Evolutionary conservation across 2,329 filamentous ascomycete species (phyloP).

Genomic region (Trematosphaeria pertusa): DNA sequence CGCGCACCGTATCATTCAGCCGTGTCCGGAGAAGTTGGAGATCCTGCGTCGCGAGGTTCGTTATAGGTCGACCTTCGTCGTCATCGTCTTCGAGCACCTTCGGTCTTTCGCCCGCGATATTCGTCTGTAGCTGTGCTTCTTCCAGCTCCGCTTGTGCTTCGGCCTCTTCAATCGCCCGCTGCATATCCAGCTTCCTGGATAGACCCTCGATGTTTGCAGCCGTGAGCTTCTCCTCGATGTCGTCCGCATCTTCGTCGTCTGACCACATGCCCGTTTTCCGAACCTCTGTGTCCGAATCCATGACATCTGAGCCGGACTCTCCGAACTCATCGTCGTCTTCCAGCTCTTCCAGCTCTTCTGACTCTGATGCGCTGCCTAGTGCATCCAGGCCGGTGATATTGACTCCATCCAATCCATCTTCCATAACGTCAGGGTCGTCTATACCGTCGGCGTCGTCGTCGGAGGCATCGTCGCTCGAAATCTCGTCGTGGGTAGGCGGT

Average conservation of each 20-base stretch:
- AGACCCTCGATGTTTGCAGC: constrained; percentile 96
- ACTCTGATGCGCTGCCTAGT: constrained; percentile 47
- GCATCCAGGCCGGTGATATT: constrained; percentile 48
- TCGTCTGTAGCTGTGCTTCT: constrained; percentile 87
- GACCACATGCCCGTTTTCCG: constrained; percentile 78
- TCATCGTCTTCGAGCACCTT: constrained; percentile 68
- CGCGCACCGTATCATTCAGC: constrained; percentile 91
- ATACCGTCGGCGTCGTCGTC: constrained; percentile 37
- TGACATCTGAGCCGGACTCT: constrained; percentile 50
- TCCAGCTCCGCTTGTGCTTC: constrained; percentile 86
- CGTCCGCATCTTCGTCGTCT: constrained; percentile 94
- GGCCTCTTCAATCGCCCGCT: constrained; percentile 78
- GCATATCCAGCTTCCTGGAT: constrained; percentile 80
- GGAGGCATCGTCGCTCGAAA: constrained; percentile 24
- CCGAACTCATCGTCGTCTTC: constrained; percentile 48
- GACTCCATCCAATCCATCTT: constrained; percentile 45
- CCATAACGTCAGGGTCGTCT: constrained; percentile 48
- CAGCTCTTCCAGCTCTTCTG: constrained; percentile 45
- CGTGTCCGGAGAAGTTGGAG: constrained; percentile 85
- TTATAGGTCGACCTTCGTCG: constrained; percentile 64
- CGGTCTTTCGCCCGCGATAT: constrained; percentile 80
- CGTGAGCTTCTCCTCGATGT: constrained; percentile 86
- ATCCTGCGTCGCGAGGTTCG: constrained; percentile 77
- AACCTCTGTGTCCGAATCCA: constrained; percentile 68
- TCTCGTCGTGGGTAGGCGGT: constrained; percentile 38